A percentile compares a stretch with the other conserved stretches of the same genome.
Conservation (phyloP, 495 filamentous ascomycete genomes). For the Massariosphaeria phaeospora region DNA sequence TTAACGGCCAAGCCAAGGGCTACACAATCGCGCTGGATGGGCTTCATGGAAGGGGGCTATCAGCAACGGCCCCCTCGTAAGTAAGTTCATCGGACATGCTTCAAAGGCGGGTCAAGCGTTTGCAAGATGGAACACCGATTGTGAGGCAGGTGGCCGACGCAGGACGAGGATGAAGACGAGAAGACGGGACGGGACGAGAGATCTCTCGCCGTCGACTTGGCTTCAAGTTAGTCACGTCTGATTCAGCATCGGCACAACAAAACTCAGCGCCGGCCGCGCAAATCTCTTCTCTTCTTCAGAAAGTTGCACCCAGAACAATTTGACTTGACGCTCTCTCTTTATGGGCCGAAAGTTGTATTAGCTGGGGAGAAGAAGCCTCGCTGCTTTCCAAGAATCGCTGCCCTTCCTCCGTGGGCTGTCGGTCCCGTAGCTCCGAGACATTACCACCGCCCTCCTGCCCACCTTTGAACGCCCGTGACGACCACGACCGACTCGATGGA, state of each 20-base stretch:
- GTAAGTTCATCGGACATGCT: no score
- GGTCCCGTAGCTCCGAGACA: conserved; percentile 45
- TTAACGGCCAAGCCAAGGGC: no score
- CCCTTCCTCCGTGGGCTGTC: conserved; percentile 26
- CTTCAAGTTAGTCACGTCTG: background rate
- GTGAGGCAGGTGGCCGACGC: no score
- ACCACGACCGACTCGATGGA: conserved; percentile 31
- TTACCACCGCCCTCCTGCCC: conserved; percentile 8
- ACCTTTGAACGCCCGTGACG: background rate
- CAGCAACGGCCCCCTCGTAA: no score
- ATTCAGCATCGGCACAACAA: background rate
- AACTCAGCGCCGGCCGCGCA: background rate
- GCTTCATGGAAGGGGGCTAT: no score
- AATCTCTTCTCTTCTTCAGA: conserved; percentile 38
- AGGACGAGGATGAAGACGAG: no score
- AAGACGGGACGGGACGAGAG: no score
- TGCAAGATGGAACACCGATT: no score
- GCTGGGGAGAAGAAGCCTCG: conserved; percentile 61
- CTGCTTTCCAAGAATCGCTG: conserved; percentile 59
- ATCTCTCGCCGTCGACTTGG: no score
- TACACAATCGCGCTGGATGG: no score
- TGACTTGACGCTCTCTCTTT: conserved; percentile 48
- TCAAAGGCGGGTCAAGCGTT: no score
- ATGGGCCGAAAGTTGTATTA: conserved; percentile 61
- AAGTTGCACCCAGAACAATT: conserved; percentile 67